phyloP scores from a whole-genome alignment of 495 filamentous ascomycete species.

The Daldinia grandis region DNA sequence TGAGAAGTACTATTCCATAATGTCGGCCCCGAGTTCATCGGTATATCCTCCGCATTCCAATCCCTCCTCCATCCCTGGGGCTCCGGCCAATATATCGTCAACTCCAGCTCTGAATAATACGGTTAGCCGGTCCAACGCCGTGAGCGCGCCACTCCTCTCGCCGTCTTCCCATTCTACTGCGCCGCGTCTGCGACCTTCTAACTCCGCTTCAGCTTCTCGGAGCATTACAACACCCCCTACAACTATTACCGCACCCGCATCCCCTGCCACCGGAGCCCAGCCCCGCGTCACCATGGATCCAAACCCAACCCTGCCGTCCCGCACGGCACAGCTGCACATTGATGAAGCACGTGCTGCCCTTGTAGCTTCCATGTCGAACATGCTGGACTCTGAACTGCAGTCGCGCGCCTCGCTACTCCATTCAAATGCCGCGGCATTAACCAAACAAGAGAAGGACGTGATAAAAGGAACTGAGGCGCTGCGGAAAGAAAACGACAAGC shows the following conservation, averaged over 20 bases:
- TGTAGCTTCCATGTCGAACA: constrained; percentile 77
- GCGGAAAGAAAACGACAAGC: constrained; percentile 73
- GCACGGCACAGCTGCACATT: constrained; percentile 55
- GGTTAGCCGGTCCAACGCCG: constrained; percentile 11
- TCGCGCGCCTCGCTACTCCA: constrained; percentile 80
- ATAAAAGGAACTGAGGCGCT: constrained; percentile 70
- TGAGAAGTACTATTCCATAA: constrained; percentile 8
- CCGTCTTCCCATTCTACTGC: constrained; percentile 26
- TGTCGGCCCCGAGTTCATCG: constrained; percentile 34
- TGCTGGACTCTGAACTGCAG: constrained; percentile 74
- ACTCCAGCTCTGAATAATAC: constrained; percentile 22
- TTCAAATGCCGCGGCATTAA: constrained; percentile 71
- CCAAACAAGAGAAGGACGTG: constrained; percentile 77
- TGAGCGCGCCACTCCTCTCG: constrained; percentile 12
- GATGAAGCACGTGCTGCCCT: constrained; percentile 78
- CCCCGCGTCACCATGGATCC: constrained; percentile 33
- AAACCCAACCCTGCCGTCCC: constrained; percentile 41
- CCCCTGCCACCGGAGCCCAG: constrained; percentile 19
- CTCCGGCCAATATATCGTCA: constrained; percentile 16
- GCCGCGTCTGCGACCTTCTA: constrained; percentile 23
- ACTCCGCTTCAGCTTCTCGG: constrained; percentile 31
- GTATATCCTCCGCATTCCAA: constrained; percentile 16
- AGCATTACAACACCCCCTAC: constrained; percentile 31
- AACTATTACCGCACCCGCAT: constrained; percentile 22
- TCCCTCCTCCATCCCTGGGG: constrained; percentile 17